These are phyloP conservation scores for Anastatica hierochuntica DNA, from an alignment of 345 rosid genomes.

Conservation along the genomic window DNA sequence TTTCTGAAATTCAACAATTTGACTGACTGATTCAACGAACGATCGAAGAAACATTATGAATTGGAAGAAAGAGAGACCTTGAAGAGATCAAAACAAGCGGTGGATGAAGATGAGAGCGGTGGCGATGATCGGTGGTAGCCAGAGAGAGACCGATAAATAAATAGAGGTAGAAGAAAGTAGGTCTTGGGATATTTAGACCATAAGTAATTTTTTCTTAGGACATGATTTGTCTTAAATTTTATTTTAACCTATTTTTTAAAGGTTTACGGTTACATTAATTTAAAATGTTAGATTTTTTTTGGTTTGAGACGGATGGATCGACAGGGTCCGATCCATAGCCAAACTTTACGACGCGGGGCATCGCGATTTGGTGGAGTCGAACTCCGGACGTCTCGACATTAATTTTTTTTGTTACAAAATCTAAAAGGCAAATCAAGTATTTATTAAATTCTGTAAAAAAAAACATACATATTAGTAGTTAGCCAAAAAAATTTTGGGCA, in stretches of 20 bases:
- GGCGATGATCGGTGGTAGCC: slow-evolving; percentile 20
- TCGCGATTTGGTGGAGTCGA: no score
- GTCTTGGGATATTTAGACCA: slow-evolving; percentile 18
- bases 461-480: no score
- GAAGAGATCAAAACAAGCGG: slow-evolving; percentile 11
- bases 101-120: slow-evolving; percentile 10
- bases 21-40: no score
- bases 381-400: no score
- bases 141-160: slow-evolving; percentile 10
- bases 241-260: neutral
- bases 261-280: neutral
- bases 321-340: no score
- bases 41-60: no score
- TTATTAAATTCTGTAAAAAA: no score
- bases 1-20: neutral
- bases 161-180: slow-evolving; percentile 17
- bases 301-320: no score
- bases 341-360: no score
- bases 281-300: neutral
- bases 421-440: no score
- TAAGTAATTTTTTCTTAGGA: neutral
- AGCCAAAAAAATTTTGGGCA: no score
- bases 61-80: neutral
- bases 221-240: neutral
- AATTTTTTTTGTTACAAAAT: no score